phyloP scores from a whole-genome alignment of 2,329 filamentous ascomycete species.

The Cadophora sp. region DNA sequence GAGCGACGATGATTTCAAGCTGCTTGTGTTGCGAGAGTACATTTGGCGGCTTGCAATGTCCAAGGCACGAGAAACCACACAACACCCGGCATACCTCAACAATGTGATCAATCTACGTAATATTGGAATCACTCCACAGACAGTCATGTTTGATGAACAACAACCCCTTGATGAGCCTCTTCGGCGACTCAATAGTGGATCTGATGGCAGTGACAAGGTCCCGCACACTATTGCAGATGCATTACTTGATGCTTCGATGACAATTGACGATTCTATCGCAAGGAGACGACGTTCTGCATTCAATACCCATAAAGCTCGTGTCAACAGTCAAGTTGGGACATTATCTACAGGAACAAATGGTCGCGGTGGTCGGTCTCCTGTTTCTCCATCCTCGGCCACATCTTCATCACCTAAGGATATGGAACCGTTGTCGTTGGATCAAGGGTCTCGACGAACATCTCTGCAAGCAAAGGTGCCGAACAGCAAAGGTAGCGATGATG shows the following conservation, averaged over 20 bases:
- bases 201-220: slow-evolving; percentile 44
- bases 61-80: slow-evolving; percentile 50
- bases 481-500: slow-evolving; percentile 42
- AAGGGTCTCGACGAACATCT: slow-evolving; percentile 31
- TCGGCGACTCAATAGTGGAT: slow-evolving; percentile 46
- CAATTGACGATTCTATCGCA: slow-evolving; percentile 73
- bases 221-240: slow-evolving; percentile 87
- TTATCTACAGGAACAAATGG: slow-evolving; percentile 32
- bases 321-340: slow-evolving; percentile 44
- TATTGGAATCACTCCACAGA: slow-evolving; percentile 81
- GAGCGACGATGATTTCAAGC: slow-evolving; percentile 85
- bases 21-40: slow-evolving; percentile 86
- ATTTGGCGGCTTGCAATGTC: slow-evolving; percentile 85
- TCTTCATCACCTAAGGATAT: slow-evolving; percentile 38
- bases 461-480: slow-evolving; percentile 22
- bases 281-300: slow-evolving; percentile 58
- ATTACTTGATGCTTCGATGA: slow-evolving; percentile 88
- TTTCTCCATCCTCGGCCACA: slow-evolving; percentile 34
- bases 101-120: slow-evolving; percentile 77
- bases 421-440: slow-evolving; percentile 23
- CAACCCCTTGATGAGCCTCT: slow-evolving; percentile 56
- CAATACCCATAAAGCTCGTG: slow-evolving; percentile 58
- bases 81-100: slow-evolving; percentile 58
- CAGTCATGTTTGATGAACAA: slow-evolving; percentile 88
- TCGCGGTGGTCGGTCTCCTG: slow-evolving; percentile 30